A percentile compares a stretch with the other conserved stretches of the same genome.
These are phyloP conservation scores for Tylopilus sp. DNA, from an alignment of 1,284 basidiomycete genomes.

Conservation along the genomic window DNA sequence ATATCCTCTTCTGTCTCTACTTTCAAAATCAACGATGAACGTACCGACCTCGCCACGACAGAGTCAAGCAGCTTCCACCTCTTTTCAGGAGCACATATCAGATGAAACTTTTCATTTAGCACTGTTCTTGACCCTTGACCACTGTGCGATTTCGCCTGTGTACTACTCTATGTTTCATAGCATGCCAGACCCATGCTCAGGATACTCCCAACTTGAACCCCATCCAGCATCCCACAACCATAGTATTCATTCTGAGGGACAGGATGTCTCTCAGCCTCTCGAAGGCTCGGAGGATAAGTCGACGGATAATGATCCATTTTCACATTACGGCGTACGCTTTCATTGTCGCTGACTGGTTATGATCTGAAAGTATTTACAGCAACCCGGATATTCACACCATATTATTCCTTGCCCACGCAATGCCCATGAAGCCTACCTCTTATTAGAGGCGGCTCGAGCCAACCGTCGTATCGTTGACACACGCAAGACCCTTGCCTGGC, in stretches of 20 bases:
- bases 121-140: not conserved
- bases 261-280: not conserved
- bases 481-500: not conserved
- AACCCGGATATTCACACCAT: not conserved
- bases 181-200: too few relatives aligned
- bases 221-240: not conserved
- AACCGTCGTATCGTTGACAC: not conserved
- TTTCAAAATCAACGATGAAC: too few relatives aligned
- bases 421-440: not conserved
- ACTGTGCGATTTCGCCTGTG: not conserved
- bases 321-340: too few relatives aligned
- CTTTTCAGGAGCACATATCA: not conserved
- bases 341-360: not conserved
- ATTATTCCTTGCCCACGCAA: not conserved
- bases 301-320: not conserved
- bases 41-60: too few relatives aligned
- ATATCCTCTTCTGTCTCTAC: too few relatives aligned
- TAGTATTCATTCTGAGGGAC: not conserved
- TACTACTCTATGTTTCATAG: not conserved
- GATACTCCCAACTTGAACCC: too few relatives aligned
- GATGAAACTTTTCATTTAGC: constrained; percentile 1
- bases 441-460: not conserved
- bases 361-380: not conserved
- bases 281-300: not conserved
- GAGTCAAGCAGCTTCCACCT: not conserved